These are phyloP conservation scores for Cutaneotrichosporon sp. DNA, from an alignment of 1,284 basidiomycete genomes.

Conservation along the genomic window DNA sequence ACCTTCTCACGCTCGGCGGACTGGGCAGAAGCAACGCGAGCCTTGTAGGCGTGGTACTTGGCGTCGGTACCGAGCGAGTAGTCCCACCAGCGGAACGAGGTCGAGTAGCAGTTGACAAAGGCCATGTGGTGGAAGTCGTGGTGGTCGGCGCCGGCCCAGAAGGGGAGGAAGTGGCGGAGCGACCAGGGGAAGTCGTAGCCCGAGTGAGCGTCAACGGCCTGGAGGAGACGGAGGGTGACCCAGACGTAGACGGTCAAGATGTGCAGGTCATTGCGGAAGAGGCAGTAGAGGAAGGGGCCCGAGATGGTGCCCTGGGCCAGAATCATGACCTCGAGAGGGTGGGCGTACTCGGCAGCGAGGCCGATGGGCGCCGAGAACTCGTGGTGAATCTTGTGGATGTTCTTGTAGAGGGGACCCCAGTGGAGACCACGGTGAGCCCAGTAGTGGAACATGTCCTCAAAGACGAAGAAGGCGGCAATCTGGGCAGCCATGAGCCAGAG, in stretches of 20 bases:
- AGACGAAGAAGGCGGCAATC: constrained; percentile 87
- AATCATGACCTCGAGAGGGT: constrained; percentile 90
- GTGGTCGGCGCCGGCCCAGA: constrained; percentile 99
- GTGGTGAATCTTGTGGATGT: constrained; percentile 98
- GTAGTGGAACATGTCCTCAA: constrained; percentile 88
- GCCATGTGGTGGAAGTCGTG: constrained; percentile 85
- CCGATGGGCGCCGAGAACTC: constrained; percentile 97
- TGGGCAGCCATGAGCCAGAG: constrained; percentile 71
- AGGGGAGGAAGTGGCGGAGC: constrained; percentile 88
- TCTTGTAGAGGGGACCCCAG: constrained; percentile 87
- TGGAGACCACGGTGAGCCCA: constrained; percentile 85
- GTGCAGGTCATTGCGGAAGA: constrained; percentile 57
- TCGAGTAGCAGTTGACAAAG: constrained; percentile 68
- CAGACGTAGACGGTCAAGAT: constrained; percentile 92
- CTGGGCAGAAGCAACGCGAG: constrained; percentile 60
- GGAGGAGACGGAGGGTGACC: constrained; percentile 89
- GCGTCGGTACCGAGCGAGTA: constrained; percentile 77
- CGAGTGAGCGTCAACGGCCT: constrained; percentile 95
- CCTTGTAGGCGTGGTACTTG: constrained; percentile 74
- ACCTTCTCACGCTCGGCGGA: constrained; percentile 54
- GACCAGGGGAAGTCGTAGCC: constrained; percentile 99
- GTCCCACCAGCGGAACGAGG: constrained; percentile 91
- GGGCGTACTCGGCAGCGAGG: constrained; percentile 92
- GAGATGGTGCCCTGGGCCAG: constrained; percentile 79
- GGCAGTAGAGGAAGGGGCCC: constrained; percentile 80